Conservation (phyloP, 495 filamentous ascomycete species). For the Stereocaulon alpinum region DNA sequence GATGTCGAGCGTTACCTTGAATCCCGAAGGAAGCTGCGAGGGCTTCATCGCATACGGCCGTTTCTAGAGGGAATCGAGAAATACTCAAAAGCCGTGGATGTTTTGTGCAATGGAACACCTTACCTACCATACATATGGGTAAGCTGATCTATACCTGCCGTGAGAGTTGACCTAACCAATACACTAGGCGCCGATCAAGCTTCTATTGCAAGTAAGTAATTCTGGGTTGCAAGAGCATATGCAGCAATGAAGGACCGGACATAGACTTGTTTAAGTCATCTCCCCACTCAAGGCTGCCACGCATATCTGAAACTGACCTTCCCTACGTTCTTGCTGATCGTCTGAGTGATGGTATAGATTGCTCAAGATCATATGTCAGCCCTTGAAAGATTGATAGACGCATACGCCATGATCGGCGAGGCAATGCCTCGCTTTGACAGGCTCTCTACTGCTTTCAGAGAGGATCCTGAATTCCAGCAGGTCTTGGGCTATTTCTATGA, state of each 20-base stretch:
- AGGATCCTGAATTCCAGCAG: constrained; percentile 30
- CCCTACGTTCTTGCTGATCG: not conserved
- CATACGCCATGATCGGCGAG: constrained; percentile 32
- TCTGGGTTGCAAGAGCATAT: not conserved
- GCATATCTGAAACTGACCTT: not conserved
- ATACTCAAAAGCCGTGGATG: constrained; percentile 33
- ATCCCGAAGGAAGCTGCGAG: constrained; percentile 28
- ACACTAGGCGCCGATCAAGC: constrained; percentile 32
- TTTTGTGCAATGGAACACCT: constrained; percentile 36
- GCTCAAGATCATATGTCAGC: constrained; percentile 29
- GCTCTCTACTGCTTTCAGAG: constrained; percentile 22
- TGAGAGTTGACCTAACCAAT: constrained; percentile 1
- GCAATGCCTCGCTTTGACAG: constrained; percentile 31
- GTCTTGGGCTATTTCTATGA: constrained; percentile 33
- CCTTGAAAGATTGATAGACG: constrained; percentile 34
- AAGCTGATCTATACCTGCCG: not conserved
- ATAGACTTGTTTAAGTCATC: not conserved
- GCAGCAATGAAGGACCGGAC: no score
- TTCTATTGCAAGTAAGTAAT: constrained; percentile 30
- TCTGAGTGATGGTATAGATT: constrained; percentile 15
- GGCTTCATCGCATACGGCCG: constrained; percentile 32
- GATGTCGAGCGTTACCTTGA: constrained; percentile 31
- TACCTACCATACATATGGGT: constrained; percentile 39
- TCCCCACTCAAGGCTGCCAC: not conserved
- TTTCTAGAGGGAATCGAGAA: constrained; percentile 31